These are phyloP conservation scores for Kondoa subrosea DNA, from an alignment of 768 basidiomycete genomes.

Conservation along the genomic window DNA sequence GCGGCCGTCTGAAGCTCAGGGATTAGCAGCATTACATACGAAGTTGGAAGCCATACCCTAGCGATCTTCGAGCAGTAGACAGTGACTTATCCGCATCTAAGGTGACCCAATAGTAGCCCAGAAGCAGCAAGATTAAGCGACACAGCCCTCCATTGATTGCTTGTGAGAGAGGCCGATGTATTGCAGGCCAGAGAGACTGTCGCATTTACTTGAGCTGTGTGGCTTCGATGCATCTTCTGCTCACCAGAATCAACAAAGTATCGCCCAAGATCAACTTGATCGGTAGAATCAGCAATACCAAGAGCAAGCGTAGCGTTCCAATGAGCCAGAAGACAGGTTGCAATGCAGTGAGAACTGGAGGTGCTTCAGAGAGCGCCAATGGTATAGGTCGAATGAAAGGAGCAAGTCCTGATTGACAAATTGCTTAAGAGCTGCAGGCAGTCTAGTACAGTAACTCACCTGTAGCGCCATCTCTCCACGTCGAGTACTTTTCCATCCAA, in stretches of 20 bases:
- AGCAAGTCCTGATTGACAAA: neutral
- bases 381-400: slow-evolving; percentile 3
- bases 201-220: neutral
- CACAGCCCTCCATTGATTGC: neutral
- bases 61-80: neutral
- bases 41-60: neutral
- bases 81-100: neutral
- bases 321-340: neutral
- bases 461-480: neutral
- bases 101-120: slow-evolving; percentile 5
- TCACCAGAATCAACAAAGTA: neutral
- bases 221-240: neutral
- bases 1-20: neutral
- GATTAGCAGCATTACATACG: neutral
- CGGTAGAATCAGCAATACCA: neutral
- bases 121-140: neutral
- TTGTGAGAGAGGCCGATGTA: neutral
- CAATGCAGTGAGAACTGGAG: neutral
- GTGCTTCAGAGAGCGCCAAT: neutral
- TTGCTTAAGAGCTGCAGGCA: neutral
- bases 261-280: slow-evolving; percentile 5
- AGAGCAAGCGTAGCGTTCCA: neutral
- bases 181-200: neutral
- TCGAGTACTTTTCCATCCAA: slow-evolving; percentile 6
- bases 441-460: neutral